phyloP scores from a whole-genome alignment of 805 yeast genomes.

The Cyberlindnera maclurae region DNA sequence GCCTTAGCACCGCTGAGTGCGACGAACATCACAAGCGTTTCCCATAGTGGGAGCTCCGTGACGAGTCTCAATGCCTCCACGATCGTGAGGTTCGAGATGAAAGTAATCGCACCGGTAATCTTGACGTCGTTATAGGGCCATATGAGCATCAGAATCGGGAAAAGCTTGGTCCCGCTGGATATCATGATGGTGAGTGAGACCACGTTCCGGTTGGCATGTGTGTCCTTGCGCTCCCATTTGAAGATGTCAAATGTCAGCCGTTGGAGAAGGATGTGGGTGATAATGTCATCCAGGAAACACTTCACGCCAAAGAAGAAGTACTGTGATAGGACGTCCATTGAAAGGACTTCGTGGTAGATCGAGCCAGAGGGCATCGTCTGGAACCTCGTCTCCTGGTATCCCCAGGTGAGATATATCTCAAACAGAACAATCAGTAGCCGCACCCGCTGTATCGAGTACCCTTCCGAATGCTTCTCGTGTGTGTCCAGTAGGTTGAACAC shows the following conservation, averaged over 20 bases:
- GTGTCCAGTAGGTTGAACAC: constrained; percentile 57
- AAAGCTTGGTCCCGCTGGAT: constrained; percentile 71
- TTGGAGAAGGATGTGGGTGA: constrained; percentile 34
- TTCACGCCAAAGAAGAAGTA: constrained; percentile 49
- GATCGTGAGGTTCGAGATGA: constrained; percentile 54
- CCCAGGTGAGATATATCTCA: constrained; percentile 91
- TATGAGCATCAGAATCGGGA: constrained; percentile 88
- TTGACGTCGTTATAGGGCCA: constrained; percentile 93
- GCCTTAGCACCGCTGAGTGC: constrained; percentile 7
- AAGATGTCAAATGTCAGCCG: constrained; percentile 18
- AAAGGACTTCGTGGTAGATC: background rate
- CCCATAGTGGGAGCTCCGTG: constrained; percentile 21
- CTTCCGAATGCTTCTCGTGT: constrained; percentile 2
- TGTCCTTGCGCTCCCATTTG: constrained; percentile 25
- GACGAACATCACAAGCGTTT: constrained; percentile 9
- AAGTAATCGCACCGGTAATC: constrained; percentile 50
- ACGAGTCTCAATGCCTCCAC: constrained; percentile 55
- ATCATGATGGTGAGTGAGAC: constrained; percentile 65
- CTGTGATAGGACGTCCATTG: constrained; percentile 35
- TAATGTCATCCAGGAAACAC: constrained; percentile 39
- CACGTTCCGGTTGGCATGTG: constrained; percentile 11
- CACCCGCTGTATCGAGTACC: constrained; percentile 33
- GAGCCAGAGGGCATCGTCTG: constrained; percentile 6
- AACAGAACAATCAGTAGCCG: constrained; percentile 62
- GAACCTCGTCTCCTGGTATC: constrained; percentile 64